phyloP scores from a whole-genome alignment of 306 rosid species.

The Inga leiocalycina region DNA sequence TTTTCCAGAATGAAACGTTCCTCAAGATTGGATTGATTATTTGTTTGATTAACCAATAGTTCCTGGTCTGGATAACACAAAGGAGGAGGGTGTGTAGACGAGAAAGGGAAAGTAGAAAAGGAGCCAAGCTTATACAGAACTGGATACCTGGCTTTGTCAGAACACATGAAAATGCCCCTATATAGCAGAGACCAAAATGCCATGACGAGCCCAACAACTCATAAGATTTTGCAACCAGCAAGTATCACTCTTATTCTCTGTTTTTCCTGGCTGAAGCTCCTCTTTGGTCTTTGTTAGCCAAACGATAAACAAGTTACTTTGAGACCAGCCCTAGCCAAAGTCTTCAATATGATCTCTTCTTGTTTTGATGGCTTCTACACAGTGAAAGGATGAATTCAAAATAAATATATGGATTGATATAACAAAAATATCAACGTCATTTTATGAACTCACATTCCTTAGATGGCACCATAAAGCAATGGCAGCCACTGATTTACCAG shows the following conservation, averaged over 20 bases:
- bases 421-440: too few relatives aligned
- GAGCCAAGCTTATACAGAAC: constrained; percentile 22
- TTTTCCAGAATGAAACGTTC: constrained; percentile 58
- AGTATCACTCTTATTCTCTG: neutral
- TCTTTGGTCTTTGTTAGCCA: neutral
- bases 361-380: neutral
- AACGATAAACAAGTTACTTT: neutral
- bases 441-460: neutral
- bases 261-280: neutral
- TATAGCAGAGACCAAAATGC: constrained; percentile 16
- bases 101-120: constrained; percentile 20
- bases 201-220: neutral
- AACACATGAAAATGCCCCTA: neutral
- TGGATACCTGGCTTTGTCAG: constrained; percentile 24
- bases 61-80: neutral
- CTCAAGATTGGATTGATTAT: constrained; percentile 20
- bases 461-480: neutral
- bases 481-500: neutral
- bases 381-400: neutral
- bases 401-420: neutral
- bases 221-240: neutral
- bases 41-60: neutral
- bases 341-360: neutral
- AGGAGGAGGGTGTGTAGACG: constrained; percentile 45
- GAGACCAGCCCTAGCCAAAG: neutral